Evolutionary conservation across 1,284 basidiomycete genomes (phyloP).

Genomic region (Rhodofomes roseus): DNA sequence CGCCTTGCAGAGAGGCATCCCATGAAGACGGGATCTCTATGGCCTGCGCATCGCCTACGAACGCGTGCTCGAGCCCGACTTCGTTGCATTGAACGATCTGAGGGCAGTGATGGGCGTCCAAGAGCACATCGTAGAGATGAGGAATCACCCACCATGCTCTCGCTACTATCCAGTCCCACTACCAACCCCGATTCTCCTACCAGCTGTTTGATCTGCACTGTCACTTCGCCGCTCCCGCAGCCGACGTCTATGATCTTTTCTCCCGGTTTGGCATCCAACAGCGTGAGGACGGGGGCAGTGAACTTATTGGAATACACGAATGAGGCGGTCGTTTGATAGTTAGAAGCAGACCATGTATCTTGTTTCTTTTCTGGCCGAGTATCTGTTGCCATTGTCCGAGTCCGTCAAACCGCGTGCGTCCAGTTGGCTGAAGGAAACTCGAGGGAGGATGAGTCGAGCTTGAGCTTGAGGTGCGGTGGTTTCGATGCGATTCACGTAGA

Average conservation of each 20-base stretch:
- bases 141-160: constrained; percentile 61
- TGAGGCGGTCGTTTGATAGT: constrained; percentile 55
- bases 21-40: constrained; percentile 33
- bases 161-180: constrained; percentile 67
- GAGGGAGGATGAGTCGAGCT: too few relatives aligned
- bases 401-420: too few relatives aligned
- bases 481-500: too few relatives aligned
- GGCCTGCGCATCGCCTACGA: constrained; percentile 51
- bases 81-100: constrained; percentile 56
- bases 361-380: background rate
- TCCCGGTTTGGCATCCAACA: constrained; percentile 60
- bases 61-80: constrained; percentile 44
- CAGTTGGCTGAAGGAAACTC: too few relatives aligned
- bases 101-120: background rate
- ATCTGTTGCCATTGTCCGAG: constrained; percentile 13
- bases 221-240: constrained; percentile 80
- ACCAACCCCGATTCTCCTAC: constrained; percentile 56
- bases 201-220: constrained; percentile 47
- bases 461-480: too few relatives aligned
- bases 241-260: constrained; percentile 78
- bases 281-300: constrained; percentile 55
- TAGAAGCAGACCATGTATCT: constrained; percentile 44
- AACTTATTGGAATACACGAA: constrained; percentile 75
- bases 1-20: constrained; percentile 12
- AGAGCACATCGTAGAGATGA: background rate